Evolutionary conservation across 2,329 filamentous ascomycete species (phyloP).

Genomic region (Colletotrichum sp.): DNA sequence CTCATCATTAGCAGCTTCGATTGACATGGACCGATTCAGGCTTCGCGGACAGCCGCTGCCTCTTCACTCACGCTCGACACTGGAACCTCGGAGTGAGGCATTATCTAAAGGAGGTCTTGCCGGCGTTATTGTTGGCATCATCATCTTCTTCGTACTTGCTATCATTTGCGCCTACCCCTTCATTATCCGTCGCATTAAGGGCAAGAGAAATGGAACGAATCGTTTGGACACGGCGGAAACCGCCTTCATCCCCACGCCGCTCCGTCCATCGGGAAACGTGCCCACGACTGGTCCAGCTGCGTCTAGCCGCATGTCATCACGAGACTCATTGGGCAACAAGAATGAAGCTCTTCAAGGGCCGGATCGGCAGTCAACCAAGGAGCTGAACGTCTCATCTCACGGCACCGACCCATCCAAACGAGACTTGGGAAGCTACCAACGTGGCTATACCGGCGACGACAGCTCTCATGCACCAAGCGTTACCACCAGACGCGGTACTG

Average conservation of each 20-base stretch:
- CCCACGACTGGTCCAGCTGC: conserved; percentile 4
- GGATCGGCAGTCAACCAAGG: conserved; percentile 11
- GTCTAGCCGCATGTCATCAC: conserved; percentile 9
- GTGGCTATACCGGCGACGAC: not conserved
- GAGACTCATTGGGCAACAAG: conserved; percentile 11
- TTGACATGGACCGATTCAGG: not conserved
- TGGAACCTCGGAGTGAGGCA: conserved; percentile 32
- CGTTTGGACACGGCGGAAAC: conserved; percentile 36
- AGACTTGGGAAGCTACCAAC: conserved; percentile 1
- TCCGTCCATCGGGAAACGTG: conserved; percentile 34
- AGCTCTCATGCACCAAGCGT: conserved; percentile 9
- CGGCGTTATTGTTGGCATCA: conserved; percentile 40
- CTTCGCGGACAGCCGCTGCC: not conserved
- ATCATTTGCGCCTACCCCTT: conserved; percentile 45
- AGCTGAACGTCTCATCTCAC: not conserved
- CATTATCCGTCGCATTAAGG: conserved; percentile 34
- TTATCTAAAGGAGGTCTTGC: conserved; percentile 38
- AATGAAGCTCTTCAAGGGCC: not conserved
- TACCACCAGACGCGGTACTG: conserved; percentile 9
- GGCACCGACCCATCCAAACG: conserved; percentile 1
- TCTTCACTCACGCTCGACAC: conserved; percentile 25
- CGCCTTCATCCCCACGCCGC: conserved; percentile 25
- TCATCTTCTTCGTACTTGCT: conserved; percentile 37
- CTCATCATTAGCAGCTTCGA: not conserved
- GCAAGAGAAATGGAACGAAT: conserved; percentile 27